phyloP scores from a whole-genome alignment of 768 basidiomycete species.

The Suillus alpinus region DNA sequence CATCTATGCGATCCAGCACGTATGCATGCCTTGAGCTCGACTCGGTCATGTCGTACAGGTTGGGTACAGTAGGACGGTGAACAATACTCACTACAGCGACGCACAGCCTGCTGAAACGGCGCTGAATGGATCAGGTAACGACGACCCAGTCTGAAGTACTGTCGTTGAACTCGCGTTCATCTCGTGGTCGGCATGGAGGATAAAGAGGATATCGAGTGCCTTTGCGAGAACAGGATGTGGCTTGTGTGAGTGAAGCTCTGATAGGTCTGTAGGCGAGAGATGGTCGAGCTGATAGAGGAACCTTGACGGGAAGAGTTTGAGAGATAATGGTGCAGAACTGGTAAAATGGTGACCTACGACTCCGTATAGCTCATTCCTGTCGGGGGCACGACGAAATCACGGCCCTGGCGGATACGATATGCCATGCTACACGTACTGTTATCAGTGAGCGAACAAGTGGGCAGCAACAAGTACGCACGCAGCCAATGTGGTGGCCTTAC shows the following conservation, averaged over 20 bases:
- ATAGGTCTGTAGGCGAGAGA: slow-evolving; percentile 37
- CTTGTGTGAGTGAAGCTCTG: slow-evolving; percentile 46
- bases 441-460: not conserved
- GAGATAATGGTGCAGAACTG: not conserved
- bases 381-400: slow-evolving; percentile 83
- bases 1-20: not conserved
- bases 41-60: too few species aligned
- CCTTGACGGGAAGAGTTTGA: slow-evolving; percentile 30
- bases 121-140: slow-evolving; percentile 87
- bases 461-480: slow-evolving; percentile 51
- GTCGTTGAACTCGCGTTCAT: slow-evolving; percentile 85
- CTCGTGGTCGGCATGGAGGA: slow-evolving; percentile 90
- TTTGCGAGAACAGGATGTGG: slow-evolving; percentile 86
- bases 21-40: not conserved
- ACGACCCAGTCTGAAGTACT: slow-evolving; percentile 84
- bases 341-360: slow-evolving; percentile 44
- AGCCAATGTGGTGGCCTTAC: slow-evolving; percentile 85
- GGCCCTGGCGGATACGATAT: slow-evolving; percentile 87
- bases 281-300: slow-evolving; percentile 93
- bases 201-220: slow-evolving; percentile 84
- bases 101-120: slow-evolving; percentile 89
- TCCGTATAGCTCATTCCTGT: slow-evolving; percentile 81
- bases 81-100: slow-evolving; percentile 74
- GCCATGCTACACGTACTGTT: slow-evolving; percentile 62
- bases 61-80: not conserved